Percentiles rank a stretch among this genome's conserved stretches.
These are phyloP conservation scores for Monilinia vaccinii-corymbosi DNA, from an alignment of 2,329 filamentous ascomycete genomes.

Conservation along the genomic window DNA sequence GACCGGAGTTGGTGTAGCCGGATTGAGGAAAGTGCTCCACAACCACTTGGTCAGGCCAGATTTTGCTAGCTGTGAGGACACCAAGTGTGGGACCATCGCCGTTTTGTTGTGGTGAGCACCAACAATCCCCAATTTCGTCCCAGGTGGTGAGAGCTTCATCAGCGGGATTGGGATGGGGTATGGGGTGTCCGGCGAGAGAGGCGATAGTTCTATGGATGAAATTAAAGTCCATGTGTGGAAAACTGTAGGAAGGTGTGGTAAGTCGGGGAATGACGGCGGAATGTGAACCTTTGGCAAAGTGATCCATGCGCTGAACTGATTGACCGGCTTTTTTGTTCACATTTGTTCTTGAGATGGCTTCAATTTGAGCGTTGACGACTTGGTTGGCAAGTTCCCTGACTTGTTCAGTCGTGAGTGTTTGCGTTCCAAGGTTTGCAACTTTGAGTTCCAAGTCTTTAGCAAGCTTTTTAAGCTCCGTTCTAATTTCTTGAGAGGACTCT, in stretches of 20 bases:
- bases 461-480: constrained; percentile 15
- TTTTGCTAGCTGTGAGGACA: constrained; percentile 46
- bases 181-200: constrained; percentile 19
- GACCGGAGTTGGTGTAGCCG: constrained; percentile 37
- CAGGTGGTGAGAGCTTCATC: constrained; percentile 56
- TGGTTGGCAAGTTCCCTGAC: constrained; percentile 15
- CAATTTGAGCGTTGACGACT: constrained; percentile 20
- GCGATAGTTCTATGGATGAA: neutral
- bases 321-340: constrained; percentile 16
- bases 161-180: constrained; percentile 32
- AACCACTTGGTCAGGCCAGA: constrained; percentile 61
- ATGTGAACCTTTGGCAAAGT: constrained; percentile 47
- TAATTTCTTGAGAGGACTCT: constrained; percentile 11
- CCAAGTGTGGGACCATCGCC: constrained; percentile 53
- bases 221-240: constrained; percentile 16
- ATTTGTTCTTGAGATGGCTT: constrained; percentile 22
- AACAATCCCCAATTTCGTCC: constrained; percentile 78
- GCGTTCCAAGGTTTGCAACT: constrained; percentile 14
- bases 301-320: constrained; percentile 51
- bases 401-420: constrained; percentile 12
- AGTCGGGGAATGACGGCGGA: constrained; percentile 31
- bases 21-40: constrained; percentile 61
- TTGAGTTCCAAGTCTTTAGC: constrained; percentile 14
- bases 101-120: constrained; percentile 54
- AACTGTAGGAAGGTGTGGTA: constrained; percentile 34